Percentiles rank a stretch among this genome's conserved stretches.
phyloP scores from a whole-genome alignment of 2,329 filamentous ascomycete genomes.

The Amphichorda felina region DNA sequence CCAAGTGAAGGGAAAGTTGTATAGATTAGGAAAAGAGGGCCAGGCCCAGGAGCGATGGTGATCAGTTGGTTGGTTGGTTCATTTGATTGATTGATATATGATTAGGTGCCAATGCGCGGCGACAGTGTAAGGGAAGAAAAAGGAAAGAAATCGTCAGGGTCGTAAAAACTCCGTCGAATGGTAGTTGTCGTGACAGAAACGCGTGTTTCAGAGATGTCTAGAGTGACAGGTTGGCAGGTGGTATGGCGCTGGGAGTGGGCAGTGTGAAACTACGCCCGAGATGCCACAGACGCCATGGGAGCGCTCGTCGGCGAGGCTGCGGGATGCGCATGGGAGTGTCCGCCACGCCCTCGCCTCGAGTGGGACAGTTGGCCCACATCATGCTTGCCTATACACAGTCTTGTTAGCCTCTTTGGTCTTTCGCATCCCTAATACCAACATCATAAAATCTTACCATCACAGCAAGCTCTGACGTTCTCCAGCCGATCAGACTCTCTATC shows the following conservation, averaged over 20 bases:
- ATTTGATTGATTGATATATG: background rate
- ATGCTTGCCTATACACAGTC: slow-evolving; percentile 47
- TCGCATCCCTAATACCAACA: no score
- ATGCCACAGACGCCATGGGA: slow-evolving; percentile 2
- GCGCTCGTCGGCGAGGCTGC: background rate
- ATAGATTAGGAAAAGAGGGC: background rate
- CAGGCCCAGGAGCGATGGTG: background rate
- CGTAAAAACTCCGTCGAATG: slow-evolving; percentile 1
- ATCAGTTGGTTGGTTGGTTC: background rate
- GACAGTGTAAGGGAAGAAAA: background rate
- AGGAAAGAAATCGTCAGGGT: slow-evolving; percentile 3
- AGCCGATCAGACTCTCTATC: slow-evolving; percentile 67
- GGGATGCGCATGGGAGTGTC: background rate
- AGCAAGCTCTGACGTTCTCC: slow-evolving; percentile 94
- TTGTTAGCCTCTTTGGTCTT: background rate
- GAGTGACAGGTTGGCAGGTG: background rate
- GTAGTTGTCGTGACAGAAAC: slow-evolving; percentile 1
- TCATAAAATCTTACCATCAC: slow-evolving; percentile 61
- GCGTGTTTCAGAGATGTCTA: background rate
- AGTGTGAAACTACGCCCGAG: background rate
- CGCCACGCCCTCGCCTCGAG: slow-evolving; percentile 18
- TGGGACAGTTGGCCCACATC: slow-evolving; percentile 52
- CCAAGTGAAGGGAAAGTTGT: background rate
- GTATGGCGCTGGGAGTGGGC: background rate
- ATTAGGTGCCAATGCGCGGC: background rate